These are phyloP conservation scores for Biscutella auriculata DNA, from an alignment of 441 rosid genomes.

Conservation along the genomic window DNA sequence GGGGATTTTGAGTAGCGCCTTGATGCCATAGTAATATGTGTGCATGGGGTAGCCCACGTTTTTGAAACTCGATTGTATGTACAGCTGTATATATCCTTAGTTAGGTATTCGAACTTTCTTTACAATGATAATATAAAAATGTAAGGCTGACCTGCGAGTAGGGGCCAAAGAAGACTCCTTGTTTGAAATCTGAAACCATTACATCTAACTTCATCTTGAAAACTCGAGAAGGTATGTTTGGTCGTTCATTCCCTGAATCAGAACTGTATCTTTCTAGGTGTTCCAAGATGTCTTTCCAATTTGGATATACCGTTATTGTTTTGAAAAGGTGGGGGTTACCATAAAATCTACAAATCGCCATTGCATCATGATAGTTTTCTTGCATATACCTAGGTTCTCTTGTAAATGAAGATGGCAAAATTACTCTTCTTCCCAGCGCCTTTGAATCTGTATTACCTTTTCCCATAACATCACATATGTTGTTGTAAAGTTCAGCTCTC, in stretches of 20 bases:
- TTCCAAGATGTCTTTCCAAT: not conserved
- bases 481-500: not conserved
- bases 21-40: not conserved
- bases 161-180: not conserved
- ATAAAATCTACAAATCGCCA: not conserved
- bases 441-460: not conserved
- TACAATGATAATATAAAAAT: too few relatives aligned
- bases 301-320: not conserved
- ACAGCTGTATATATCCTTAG: not conserved
- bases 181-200: not conserved
- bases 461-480: not conserved
- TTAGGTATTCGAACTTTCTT: too few relatives aligned
- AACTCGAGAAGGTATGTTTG: not conserved
- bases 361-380: not conserved
- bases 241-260: not conserved
- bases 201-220: not conserved
- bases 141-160: not conserved
- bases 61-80: not conserved
- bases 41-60: too few relatives aligned
- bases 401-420: not conserved
- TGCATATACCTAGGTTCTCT: not conserved
- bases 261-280: not conserved
- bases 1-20: not conserved
- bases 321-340: not conserved
- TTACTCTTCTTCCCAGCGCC: not conserved